Percentiles rank a stretch among this genome's conserved stretches.
Evolutionary conservation across 768 basidiomycete species (phyloP).

Genomic region (Mycena venus): DNA sequence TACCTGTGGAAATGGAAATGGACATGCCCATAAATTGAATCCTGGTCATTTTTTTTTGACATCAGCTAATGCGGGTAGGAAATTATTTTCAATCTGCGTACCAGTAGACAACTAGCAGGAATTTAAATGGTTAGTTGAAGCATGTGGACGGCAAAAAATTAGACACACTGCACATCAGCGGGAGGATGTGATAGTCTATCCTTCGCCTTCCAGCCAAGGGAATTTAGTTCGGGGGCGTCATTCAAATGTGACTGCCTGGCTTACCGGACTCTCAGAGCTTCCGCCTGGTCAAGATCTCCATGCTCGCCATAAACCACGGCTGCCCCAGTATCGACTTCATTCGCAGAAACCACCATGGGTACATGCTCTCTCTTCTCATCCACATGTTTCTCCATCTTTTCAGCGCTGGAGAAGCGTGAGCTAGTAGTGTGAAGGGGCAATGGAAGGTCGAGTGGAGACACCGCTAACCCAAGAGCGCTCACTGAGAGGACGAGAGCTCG

Average conservation of each 20-base stretch:
- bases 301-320: conserved; percentile 63
- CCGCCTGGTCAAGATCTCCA: conserved; percentile 62
- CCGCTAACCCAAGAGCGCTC: too few relatives aligned
- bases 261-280: conserved; percentile 66
- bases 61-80: background rate
- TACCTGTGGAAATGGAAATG: too few relatives aligned
- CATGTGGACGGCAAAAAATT: background rate
- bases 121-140: background rate
- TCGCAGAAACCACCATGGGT: conserved; percentile 55
- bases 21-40: conserved; percentile 76
- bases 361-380: background rate
- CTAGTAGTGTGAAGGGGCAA: too few relatives aligned
- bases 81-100: conserved; percentile 39
- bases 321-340: conserved; percentile 74
- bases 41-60: conserved; percentile 52
- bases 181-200: conserved; percentile 82
- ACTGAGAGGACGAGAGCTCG: too few relatives aligned
- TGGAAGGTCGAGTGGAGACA: too few relatives aligned
- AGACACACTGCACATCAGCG: conserved; percentile 83
- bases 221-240: background rate
- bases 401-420: too few relatives aligned
- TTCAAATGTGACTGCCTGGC: background rate
- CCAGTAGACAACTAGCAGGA: conserved; percentile 66
- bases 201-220: conserved; percentile 65
- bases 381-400: too few relatives aligned